phyloP scores from a whole-genome alignment of 192 early-diverging fungal genomes.

The Gaertneriomyces semiglobifer region DNA sequence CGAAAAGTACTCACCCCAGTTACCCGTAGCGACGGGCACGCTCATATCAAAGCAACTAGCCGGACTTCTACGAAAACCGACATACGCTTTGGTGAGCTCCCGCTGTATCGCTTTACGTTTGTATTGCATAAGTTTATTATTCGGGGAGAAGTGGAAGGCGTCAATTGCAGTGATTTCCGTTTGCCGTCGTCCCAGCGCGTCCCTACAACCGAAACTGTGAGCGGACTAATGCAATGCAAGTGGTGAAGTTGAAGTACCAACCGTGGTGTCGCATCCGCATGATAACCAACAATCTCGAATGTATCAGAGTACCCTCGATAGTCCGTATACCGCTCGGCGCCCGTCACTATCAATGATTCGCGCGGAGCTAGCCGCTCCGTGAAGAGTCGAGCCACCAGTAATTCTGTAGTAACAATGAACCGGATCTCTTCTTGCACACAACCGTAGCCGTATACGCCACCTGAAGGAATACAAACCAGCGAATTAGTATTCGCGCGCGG shows the following conservation, averaged over 20 bases:
- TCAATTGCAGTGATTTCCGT: constrained; percentile 13
- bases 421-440: constrained; percentile 52
- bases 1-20: constrained; percentile 11
- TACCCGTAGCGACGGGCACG: constrained; percentile 33
- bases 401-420: constrained; percentile 48
- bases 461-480: constrained; percentile 15
- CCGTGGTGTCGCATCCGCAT: constrained; percentile 21
- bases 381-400: constrained; percentile 43
- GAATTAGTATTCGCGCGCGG: background rate
- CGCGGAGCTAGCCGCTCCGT: constrained; percentile 35
- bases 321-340: constrained; percentile 40
- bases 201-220: background rate
- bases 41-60: background rate
- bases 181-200: constrained; percentile 1
- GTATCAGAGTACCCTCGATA: constrained; percentile 43
- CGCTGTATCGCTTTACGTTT: constrained; percentile 18
- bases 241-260: no score
- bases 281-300: constrained; percentile 32
- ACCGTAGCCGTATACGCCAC: constrained; percentile 24
- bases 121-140: constrained; percentile 23
- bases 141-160: background rate
- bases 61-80: constrained; percentile 28
- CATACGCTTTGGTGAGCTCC: constrained; percentile 49
- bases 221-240: no score
- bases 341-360: constrained; percentile 40